Evolutionary conservation across 371 early-diverging fungal genomes (phyloP).

Genomic region (Mortierella sp.): DNA sequence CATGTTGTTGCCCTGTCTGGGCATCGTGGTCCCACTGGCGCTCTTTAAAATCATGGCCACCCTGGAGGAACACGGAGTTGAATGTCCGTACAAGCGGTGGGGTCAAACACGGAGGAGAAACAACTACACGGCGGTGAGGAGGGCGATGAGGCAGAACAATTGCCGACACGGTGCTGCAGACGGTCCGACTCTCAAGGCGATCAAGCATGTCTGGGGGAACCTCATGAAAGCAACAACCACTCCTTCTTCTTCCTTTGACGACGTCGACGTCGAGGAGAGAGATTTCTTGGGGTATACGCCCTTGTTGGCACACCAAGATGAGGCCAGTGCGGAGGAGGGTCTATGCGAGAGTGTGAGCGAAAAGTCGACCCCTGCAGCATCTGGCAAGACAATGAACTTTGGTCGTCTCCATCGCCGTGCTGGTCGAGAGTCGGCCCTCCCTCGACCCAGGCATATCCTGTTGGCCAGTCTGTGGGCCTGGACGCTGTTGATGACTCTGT

Average conservation of each 20-base stretch:
- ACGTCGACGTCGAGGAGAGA: neutral
- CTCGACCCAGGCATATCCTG: constrained; percentile 38
- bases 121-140: neutral
- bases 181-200: neutral
- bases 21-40: constrained; percentile 29
- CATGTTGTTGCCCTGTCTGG: constrained; percentile 34
- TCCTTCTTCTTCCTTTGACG: too few relatives aligned
- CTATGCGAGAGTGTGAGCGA: neutral
- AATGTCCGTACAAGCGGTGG: constrained; percentile 22
- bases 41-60: constrained; percentile 34
- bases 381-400: neutral
- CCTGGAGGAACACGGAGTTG: constrained; percentile 14
- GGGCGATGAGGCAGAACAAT: constrained; percentile 5
- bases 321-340: constrained; percentile 8
- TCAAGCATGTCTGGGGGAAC: constrained; percentile 1
- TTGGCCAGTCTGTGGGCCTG: constrained; percentile 38
- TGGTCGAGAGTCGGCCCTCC: constrained; percentile 13
- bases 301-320: neutral
- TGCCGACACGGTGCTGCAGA: neutral
- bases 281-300: constrained; percentile 7
- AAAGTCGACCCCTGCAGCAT: neutral
- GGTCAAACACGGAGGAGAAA: neutral
- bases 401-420: neutral
- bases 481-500: constrained; percentile 41
- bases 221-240: neutral